These are phyloP conservation scores for Eucalyptus melliodora DNA, from an alignment of 345 rosid species.

Conservation along the genomic window DNA sequence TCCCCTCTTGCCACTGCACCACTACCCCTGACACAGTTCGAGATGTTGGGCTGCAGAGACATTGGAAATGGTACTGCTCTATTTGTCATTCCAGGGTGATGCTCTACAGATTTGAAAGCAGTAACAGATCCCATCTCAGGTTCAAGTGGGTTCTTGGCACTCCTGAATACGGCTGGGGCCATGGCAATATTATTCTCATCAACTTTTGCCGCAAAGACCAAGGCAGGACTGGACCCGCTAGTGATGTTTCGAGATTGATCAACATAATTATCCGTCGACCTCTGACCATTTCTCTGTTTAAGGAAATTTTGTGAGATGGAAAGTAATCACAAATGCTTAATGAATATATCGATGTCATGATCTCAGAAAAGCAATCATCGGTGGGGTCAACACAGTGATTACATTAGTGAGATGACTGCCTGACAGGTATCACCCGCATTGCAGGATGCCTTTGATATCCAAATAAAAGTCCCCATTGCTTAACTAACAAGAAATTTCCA, in stretches of 20 bases:
- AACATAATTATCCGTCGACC: conserved; percentile 27
- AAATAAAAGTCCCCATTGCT: background rate
- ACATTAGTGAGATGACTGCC: background rate
- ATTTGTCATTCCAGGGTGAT: conserved; percentile 13
- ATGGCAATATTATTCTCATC: conserved; percentile 36
- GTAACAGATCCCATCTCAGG: conserved; percentile 20
- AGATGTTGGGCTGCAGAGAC: conserved; percentile 44
- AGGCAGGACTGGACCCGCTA: conserved; percentile 17
- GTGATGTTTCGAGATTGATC: conserved; percentile 21
- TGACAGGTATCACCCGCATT: background rate
- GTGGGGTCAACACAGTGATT: background rate
- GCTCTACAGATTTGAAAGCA: conserved; percentile 28
- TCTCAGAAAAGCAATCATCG: background rate
- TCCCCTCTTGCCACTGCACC: conserved; percentile 13
- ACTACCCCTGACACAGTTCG: conserved; percentile 20
- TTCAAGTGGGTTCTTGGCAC: conserved; percentile 19
- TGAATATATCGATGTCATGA: background rate
- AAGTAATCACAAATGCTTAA: background rate
- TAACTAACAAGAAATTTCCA: background rate
- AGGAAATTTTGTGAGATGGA: background rate
- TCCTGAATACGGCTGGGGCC: conserved; percentile 25
- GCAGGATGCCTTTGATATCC: background rate
- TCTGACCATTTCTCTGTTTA: conserved; percentile 42
- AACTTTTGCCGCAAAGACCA: conserved; percentile 29
- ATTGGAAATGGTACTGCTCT: conserved; percentile 42